These are phyloP conservation scores for Ganoderma multipileum DNA, from an alignment of 1,284 basidiomycete species.

Conservation along the genomic window DNA sequence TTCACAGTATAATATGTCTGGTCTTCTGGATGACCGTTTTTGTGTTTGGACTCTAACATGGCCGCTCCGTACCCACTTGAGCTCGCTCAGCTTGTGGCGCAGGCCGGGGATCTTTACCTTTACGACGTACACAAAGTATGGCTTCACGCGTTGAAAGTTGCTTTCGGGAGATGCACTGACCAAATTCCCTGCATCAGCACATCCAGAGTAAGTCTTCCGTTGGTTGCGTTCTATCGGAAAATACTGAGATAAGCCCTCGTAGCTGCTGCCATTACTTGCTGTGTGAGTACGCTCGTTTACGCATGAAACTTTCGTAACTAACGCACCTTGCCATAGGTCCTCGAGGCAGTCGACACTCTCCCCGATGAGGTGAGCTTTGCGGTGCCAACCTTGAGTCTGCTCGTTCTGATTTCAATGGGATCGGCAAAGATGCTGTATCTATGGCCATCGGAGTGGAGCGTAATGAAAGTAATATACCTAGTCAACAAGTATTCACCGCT, in stretches of 20 bases:
- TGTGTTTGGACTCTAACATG: not conserved
- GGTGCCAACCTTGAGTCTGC: no score
- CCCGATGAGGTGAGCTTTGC: constrained; percentile 6
- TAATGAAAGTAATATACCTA: constrained; percentile 5
- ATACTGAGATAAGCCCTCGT: not conserved
- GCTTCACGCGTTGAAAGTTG: no score
- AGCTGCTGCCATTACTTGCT: constrained; percentile 3
- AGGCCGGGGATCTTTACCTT: not conserved
- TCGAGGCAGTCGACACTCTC: constrained; percentile 1
- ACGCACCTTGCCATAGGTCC: not conserved
- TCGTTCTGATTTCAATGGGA: not conserved
- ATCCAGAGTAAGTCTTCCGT: not conserved
- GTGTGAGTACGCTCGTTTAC: not conserved
- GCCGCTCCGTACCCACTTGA: not conserved
- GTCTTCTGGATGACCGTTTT: not conserved
- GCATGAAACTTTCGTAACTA: not conserved
- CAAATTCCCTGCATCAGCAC: not conserved
- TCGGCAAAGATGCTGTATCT: not conserved
- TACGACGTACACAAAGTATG: constrained; percentile 1
- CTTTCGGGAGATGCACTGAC: not conserved
- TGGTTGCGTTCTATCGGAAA: no score
- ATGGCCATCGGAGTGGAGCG: constrained; percentile 3
- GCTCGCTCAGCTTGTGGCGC: not conserved
- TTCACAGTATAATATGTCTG: not conserved
- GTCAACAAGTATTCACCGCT: constrained; percentile 5